Base-by-base conservation (phyloP, 768 basidiomycete genomes). In the Tulasnella calospora region DNA sequence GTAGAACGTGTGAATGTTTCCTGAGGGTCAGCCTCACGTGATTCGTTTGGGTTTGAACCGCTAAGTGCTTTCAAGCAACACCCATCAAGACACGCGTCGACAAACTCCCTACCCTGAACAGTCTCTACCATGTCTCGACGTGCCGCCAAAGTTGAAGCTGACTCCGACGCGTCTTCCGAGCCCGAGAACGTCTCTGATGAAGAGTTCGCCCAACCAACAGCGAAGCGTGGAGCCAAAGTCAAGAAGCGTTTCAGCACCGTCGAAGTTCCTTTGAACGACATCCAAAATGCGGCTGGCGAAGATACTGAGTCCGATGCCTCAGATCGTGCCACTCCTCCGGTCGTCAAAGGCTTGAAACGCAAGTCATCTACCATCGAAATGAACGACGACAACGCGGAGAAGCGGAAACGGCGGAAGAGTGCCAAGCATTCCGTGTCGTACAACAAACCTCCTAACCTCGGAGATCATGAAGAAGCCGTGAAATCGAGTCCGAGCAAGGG, bases 361-460 rank as follows among this genome's bases (percentile, higher is more conserved):
- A 73, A 47, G 72, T 35, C 84, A 84, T 17, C 79, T 82, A 79
- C 82, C 81, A 78, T 72, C 84, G 30, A 86, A 86, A 73, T 90
- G 61, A 96, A 96, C 84, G 94, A 96, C 82, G 95, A 96, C 84
- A 89, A 88, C 3, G 94, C 94, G 0, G 95, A 96, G 86, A 95
- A 94, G 83, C 89, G 94, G 72, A 87, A 91, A 78, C 86, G 95
- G 76, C 86, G 95, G 82, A 94, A 93, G 87, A 94, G 92, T 82
- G 90, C 88, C 33, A 94, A 91, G 84, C 84, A 90, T 13, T 84
- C 85, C 13, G 87, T 87, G 21, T 84, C 88, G 36, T 78, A 80
- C 40, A 81, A 81, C 41, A 78, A 79, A 38, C 81, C 79, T 7
- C 69, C 78, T n/a, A 91, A 92, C 38, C 87, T 86, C 74, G 85